These are phyloP conservation scores for Tricladium varicosporioides DNA, from an alignment of 2,329 filamentous ascomycete genomes.

Conservation along the genomic window DNA sequence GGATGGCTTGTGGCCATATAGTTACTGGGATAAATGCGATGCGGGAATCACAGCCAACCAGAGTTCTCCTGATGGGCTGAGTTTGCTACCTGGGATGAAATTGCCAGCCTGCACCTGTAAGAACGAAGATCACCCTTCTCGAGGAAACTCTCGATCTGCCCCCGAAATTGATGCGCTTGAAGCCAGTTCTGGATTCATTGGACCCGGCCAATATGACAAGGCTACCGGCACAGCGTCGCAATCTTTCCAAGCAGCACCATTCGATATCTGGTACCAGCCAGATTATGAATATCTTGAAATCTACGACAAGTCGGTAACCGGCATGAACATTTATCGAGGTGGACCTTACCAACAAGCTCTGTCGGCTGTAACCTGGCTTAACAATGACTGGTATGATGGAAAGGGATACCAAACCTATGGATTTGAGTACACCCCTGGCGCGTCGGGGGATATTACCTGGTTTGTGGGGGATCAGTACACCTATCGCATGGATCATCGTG, in stretches of 20 bases:
- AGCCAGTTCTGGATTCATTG: conserved; percentile 49
- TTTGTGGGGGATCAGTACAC: conserved; percentile 63
- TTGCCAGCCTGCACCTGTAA: conserved; percentile 66
- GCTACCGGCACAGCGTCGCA: conserved; percentile 63
- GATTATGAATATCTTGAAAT: conserved; percentile 64
- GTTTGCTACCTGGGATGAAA: conserved; percentile 66
- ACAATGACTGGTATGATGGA: conserved; percentile 66
- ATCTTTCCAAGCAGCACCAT: conserved; percentile 65
- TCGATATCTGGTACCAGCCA: conserved; percentile 68
- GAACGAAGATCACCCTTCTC: conserved; percentile 62
- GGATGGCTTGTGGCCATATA: conserved; percentile 73
- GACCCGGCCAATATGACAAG: conserved; percentile 43
- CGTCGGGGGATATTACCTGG: conserved; percentile 62
- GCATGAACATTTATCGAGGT: conserved; percentile 60
- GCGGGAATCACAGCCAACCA: conserved; percentile 71
- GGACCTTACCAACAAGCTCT: conserved; percentile 62
- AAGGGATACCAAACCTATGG: conserved; percentile 61
- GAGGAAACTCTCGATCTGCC: conserved; percentile 62
- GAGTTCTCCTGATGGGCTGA: conserved; percentile 64
- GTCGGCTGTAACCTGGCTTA: conserved; percentile 58
- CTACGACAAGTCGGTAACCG: conserved; percentile 56
- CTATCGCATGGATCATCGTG: conserved; percentile 59
- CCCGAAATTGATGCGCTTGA: conserved; percentile 73
- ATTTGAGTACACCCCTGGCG: conserved; percentile 62
- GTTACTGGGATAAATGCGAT: conserved; percentile 67